Evolutionary conservation across 345 rosid species (phyloP).

Genomic region (Citrus reticulata): DNA sequence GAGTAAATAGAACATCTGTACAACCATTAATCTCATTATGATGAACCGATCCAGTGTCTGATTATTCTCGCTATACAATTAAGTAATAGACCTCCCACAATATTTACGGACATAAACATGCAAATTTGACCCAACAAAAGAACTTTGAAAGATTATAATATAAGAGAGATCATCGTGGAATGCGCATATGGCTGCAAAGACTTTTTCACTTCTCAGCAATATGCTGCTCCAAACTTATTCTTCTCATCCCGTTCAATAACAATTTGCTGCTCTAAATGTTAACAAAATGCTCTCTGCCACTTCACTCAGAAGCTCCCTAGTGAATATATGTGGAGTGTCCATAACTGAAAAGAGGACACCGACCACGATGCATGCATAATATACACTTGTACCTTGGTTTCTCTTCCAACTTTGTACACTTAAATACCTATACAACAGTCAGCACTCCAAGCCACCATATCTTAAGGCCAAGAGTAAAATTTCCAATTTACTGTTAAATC

Average conservation of each 20-base stretch:
- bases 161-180: conserved; percentile 15
- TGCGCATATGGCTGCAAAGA: conserved; percentile 8
- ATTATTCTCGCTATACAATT: conserved; percentile 31
- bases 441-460: conserved; percentile 36
- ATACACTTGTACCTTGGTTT: conserved; percentile 22
- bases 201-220: conserved; percentile 23
- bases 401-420: conserved; percentile 56
- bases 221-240: conserved; percentile 38
- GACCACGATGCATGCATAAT: conserved; percentile 27
- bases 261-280: conserved; percentile 33
- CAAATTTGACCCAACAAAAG: conserved; percentile 8
- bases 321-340: conserved; percentile 34
- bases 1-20: not conserved
- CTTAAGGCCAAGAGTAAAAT: conserved; percentile 19
- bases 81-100: conserved; percentile 20
- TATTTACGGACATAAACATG: conserved; percentile 11
- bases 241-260: conserved; percentile 24
- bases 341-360: conserved; percentile 47
- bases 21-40: not conserved
- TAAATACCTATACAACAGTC: conserved; percentile 36
- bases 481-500: conserved; percentile 27
- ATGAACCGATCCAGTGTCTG: conserved; percentile 3
- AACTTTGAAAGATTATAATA: not conserved
- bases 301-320: conserved; percentile 7
- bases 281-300: conserved; percentile 37